These are phyloP conservation scores for Rhexocercosporidium sp. DNA, from an alignment of 2,329 filamentous ascomycete species.

Conservation along the genomic window DNA sequence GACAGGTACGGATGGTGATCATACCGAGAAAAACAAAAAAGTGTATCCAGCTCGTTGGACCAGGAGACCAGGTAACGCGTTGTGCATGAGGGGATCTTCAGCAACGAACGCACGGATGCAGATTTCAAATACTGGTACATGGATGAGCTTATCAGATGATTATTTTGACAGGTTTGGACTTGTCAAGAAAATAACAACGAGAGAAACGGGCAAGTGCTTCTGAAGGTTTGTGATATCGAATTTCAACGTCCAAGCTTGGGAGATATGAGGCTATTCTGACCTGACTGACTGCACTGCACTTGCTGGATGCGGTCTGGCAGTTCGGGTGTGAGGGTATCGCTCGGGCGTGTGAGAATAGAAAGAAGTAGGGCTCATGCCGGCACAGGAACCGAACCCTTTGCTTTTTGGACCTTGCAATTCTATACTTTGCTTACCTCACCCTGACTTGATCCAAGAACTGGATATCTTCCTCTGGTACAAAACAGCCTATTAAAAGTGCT, in stretches of 20 bases:
- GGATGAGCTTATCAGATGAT: constrained; percentile 4
- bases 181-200: not conserved
- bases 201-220: not conserved
- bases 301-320: not conserved
- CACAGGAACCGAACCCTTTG: too few relatives aligned
- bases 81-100: constrained; percentile 14
- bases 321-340: not conserved
- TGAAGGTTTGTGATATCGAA: not conserved
- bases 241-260: not conserved
- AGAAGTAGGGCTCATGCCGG: not conserved
- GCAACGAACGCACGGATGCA: constrained; percentile 5
- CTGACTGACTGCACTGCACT: not conserved
- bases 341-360: not conserved
- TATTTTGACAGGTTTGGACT: not conserved
- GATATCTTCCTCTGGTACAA: too few relatives aligned
- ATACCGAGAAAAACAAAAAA: not conserved
- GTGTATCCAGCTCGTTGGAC: not conserved
- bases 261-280: not conserved
- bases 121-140: not conserved
- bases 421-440: not conserved
- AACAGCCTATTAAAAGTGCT: not conserved
- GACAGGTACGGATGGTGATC: constrained; percentile 13
- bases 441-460: not conserved
- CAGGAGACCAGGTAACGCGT: not conserved
- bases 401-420: too few relatives aligned